Base-by-base conservation (phyloP, 306 rosid genomes). In the Ochetophila trinervis region DNA sequence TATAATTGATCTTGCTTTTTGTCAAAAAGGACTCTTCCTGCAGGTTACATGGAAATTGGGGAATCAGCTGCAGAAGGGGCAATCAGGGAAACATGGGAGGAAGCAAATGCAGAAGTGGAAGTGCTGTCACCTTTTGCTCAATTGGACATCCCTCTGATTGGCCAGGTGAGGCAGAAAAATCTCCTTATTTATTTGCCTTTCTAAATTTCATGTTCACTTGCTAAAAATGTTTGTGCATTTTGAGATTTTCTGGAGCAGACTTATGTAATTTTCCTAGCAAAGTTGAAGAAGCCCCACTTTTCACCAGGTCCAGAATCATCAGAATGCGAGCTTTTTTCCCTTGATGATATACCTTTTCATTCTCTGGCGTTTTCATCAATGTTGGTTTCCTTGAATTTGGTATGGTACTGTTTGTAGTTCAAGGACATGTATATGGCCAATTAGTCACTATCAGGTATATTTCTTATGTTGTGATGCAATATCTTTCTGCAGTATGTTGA, bases 1-100 rank as follows among this genome's bases (percentile, higher is more conserved):
- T 36, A 67, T 53, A 60, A 69, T 60, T 68, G 65, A 67, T 60
- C 65, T 65, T 64, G 37, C 73, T 52, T 75, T 67, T 81, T 61
- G 60, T 45, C 51, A 15, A 70, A 54, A 70, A 87, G 96, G 99
- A 90, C 99, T 49, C 99, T 93, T 61, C 99, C 97, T 18, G 99
- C 99, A 53, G 97, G 99, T 69, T 90, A 83, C 76, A 63, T 90
- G 88, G 99, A 93, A 86, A 84, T 90, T 53, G 99, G 97, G 60
- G 97, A 93, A 82, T 89, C 99, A 2, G 94, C 97, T 60, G 84
- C 83, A 62, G 99, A 93, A 76, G 99, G 99, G 65, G 99, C 99
- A 40, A 78, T 78, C 20, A 86, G 99, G 81, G 99, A 93, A 81
- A 93, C 99, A 69, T 68, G 81, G 88, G 99, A 93, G 75, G 99